These are phyloP conservation scores for Curvularia eragrostidis DNA, from an alignment of 2,329 filamentous ascomycete genomes.

Conservation along the genomic window DNA sequence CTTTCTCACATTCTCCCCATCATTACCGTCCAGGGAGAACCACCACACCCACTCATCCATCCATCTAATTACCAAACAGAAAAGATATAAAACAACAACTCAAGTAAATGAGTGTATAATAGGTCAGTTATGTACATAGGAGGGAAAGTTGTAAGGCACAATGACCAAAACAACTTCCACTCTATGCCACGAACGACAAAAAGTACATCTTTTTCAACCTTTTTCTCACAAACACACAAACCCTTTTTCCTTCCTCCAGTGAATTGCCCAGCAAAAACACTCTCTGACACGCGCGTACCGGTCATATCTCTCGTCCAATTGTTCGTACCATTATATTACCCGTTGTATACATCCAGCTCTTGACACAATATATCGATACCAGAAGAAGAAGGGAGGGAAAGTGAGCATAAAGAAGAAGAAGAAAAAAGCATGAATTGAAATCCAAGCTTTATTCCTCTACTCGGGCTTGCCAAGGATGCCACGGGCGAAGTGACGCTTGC, in stretches of 20 bases:
- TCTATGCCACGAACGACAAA: background rate
- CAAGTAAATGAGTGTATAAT: constrained; percentile 15
- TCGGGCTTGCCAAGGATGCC: constrained; percentile 45
- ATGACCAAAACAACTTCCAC: background rate
- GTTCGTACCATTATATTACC: background rate
- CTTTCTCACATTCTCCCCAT: background rate
- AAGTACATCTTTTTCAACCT: background rate
- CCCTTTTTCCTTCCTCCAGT: background rate
- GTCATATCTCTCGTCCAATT: background rate
- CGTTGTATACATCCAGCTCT: background rate
- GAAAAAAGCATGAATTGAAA: background rate
- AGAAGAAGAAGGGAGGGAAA: background rate
- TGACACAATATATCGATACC: background rate
- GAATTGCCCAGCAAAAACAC: constrained; percentile 5
- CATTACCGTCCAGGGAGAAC: constrained; percentile 1
- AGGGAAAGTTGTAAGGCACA: background rate
- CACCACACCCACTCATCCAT: constrained; percentile 6
- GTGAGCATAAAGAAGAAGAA: background rate
- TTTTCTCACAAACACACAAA: background rate
- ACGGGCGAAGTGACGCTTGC: constrained; percentile 48
- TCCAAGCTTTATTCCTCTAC: constrained; percentile 14
- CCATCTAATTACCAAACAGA: constrained; percentile 11
- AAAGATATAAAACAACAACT: constrained; percentile 3
- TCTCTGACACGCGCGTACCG: background rate
- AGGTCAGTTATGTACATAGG: constrained; percentile 11